These are phyloP conservation scores for Leccinum pellstonianum DNA, from an alignment of 768 basidiomycete species.

Conservation along the genomic window DNA sequence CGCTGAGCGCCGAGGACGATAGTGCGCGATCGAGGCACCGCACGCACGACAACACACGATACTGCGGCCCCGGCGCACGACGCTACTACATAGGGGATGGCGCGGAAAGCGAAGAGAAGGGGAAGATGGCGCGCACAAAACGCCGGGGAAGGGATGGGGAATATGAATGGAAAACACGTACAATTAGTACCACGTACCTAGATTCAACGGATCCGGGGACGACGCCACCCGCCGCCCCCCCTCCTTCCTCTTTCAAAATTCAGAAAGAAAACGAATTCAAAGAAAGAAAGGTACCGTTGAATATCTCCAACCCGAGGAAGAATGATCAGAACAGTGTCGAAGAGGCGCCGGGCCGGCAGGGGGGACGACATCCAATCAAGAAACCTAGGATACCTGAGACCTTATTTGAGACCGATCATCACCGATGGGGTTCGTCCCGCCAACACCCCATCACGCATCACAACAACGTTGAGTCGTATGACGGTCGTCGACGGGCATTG, in stretches of 20 bases:
- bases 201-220: neutral
- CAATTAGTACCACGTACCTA: neutral
- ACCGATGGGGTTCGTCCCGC: neutral
- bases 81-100: neutral
- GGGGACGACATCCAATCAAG: neutral
- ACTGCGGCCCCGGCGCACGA: neutral
- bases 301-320: neutral
- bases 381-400: neutral
- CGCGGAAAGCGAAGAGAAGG: neutral
- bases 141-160: neutral
- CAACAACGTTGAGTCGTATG: neutral
- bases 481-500: neutral
- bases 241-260: neutral
- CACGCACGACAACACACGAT: neutral
- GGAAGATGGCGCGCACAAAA: neutral
- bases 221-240: neutral
- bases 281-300: neutral
- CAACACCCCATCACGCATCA: neutral
- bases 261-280: neutral
- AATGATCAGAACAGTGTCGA: neutral
- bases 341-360: neutral
- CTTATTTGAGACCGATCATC: neutral
- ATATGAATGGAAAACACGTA: neutral
- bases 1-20: neutral
- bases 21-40: neutral